A percentile compares a stretch with the other conserved stretches of the same genome.
phyloP scores from a whole-genome alignment of 2,329 filamentous ascomycete species.

The Pestalotiopsis sp. region DNA sequence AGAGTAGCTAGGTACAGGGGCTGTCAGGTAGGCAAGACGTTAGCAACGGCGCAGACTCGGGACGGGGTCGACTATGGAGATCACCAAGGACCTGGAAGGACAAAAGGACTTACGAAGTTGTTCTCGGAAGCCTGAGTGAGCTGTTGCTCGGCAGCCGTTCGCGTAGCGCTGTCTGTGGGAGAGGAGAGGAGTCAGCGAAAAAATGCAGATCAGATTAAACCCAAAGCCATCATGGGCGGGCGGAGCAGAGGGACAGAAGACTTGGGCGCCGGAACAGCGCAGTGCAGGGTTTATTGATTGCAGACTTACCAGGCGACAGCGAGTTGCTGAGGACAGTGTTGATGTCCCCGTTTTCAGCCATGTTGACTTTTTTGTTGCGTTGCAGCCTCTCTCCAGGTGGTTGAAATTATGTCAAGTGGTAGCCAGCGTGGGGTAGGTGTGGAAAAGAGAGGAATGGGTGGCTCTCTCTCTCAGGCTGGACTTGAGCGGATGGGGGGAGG shows the following conservation, averaged over 20 bases:
- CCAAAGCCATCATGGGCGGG: constrained; percentile 3
- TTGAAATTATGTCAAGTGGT: constrained; percentile 4
- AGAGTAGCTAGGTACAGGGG: constrained; percentile 91
- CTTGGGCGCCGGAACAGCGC: constrained; percentile 7
- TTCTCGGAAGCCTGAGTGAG: constrained; percentile 88
- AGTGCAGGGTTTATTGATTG: background rate
- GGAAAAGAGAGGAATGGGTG: background rate
- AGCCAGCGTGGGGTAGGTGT: constrained; percentile 1
- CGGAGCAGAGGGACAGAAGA: constrained; percentile 10
- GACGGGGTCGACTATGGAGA: constrained; percentile 38
- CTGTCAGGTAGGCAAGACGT: constrained; percentile 35
- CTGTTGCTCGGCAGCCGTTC: constrained; percentile 91
- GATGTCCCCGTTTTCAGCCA: constrained; percentile 80
- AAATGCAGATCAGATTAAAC: background rate
- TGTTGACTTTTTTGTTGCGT: constrained; percentile 46
- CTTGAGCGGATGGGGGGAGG: background rate
- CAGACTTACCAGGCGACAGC: constrained; percentile 81
- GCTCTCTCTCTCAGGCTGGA: background rate
- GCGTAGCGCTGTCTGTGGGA: constrained; percentile 78
- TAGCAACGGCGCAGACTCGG: background rate
- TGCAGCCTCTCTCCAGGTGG: constrained; percentile 17
- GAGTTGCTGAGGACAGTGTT: constrained; percentile 97
- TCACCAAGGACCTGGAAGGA: constrained; percentile 22
- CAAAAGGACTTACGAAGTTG: constrained; percentile 76
- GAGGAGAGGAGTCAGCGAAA: constrained; percentile 19